Conservation (phyloP, 768 basidiomycete species). For the Saitozyma sp. region DNA sequence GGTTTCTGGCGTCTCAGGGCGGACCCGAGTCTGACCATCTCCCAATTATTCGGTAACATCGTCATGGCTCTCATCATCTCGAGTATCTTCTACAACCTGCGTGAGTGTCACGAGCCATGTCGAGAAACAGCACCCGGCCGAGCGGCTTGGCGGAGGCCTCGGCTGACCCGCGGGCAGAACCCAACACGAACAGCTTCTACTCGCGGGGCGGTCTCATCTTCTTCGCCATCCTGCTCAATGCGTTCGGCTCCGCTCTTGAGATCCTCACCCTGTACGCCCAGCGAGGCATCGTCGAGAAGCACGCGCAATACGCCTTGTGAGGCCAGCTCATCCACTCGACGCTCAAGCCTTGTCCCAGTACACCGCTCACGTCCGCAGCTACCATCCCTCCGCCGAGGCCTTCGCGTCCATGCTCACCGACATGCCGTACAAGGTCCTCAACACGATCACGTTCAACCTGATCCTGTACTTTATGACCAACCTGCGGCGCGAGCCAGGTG, state of each 20-base stretch:
- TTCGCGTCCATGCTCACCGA: conserved; percentile 51
- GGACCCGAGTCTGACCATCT: conserved; percentile 52
- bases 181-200: conserved; percentile 42
- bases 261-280: conserved; percentile 54
- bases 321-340: background rate
- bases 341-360: background rate
- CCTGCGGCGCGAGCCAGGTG: conserved; percentile 56
- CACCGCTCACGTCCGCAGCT: conserved; percentile 22
- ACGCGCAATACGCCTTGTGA: conserved; percentile 56
- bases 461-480: conserved; percentile 57
- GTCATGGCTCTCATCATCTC: conserved; percentile 46
- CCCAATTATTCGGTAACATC: conserved; percentile 49
- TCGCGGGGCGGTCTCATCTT: conserved; percentile 40
- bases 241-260: conserved; percentile 54
- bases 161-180: conserved; percentile 9
- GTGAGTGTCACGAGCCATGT: background rate
- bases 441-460: conserved; percentile 51
- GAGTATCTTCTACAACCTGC: conserved; percentile 50
- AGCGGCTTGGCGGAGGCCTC: background rate
- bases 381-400: conserved; percentile 59
- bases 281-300: conserved; percentile 56
- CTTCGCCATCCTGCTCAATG: conserved; percentile 64
- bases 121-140: background rate
- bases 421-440: conserved; percentile 48
- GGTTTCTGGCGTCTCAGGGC: conserved; percentile 58